Evolutionary conservation across 371 early-diverging fungal species (phyloP), one percentile per base, ranked within the genome.

Genomic region (Mortierella sp.): DNA sequence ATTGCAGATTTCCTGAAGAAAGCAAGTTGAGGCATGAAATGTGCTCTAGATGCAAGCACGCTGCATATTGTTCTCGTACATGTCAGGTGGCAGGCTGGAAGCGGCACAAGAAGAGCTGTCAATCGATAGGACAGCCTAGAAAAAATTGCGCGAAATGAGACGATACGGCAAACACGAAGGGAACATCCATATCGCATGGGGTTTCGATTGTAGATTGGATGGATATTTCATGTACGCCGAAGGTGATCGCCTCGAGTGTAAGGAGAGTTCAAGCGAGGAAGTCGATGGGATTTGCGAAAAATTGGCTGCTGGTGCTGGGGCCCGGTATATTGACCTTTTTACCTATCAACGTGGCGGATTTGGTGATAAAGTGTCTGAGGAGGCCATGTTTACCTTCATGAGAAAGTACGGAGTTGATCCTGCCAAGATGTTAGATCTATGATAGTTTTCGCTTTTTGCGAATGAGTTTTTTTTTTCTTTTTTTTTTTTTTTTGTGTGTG

Each of bases 361-460:
- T 33, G 70, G 78, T n/a, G 15, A 48, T 59, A 61, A 32, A 22
- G 78, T 77, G 40, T 69, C 78, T 0, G 16, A 72, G 58, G 57
- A 24, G 24, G 72, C 78, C 22, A 77, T 77, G 1, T 77, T 77
- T 32, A 53, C 72, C 7, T 69, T 69, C 58, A 77, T 77, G 78
- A 69, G 48, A 13, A 64, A 73, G n/a, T 77, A 77, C 36, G 70
- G 69, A 21, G 72, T 77, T 40, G 58, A 72, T 15, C 78, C 78
- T 32, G 45, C 55, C 22, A 40, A 32, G 32, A 77, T 77, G 0
- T 15, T 43, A 13, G 36, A 36, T 6, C 33, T 33, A 33, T 36
- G 36, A 28, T 28, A 28, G 28, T 28, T 28, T 36, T 36, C 0
- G 36, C 36, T 36, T 36, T 36, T 36, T 36, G 0, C 36, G 36